Evolutionary conservation across 306 rosid genomes (phyloP).

Genomic region (Vachellia collinsii): DNA sequence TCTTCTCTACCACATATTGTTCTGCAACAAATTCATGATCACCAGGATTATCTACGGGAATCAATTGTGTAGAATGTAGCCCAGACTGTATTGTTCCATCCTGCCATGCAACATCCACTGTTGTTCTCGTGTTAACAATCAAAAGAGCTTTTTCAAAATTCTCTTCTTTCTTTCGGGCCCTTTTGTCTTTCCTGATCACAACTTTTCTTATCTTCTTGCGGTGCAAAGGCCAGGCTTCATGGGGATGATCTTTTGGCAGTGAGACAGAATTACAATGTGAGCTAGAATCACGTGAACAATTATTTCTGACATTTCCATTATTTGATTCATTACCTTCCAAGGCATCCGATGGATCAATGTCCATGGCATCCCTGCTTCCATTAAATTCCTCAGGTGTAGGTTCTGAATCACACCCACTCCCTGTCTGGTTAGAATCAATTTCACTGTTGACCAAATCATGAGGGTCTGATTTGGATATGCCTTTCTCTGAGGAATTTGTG

Average conservation of each 20-base stretch:
- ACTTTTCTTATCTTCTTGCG: slow-evolving; percentile 92
- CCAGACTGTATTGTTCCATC: slow-evolving; percentile 69
- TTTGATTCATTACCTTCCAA: slow-evolving; percentile 48
- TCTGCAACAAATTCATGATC: slow-evolving; percentile 98
- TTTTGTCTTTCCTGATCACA: slow-evolving; percentile 89
- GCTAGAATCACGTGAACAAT: slow-evolving; percentile 63
- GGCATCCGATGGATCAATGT: slow-evolving; percentile 59
- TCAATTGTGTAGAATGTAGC: slow-evolving; percentile 64
- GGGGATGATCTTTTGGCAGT: slow-evolving; percentile 69
- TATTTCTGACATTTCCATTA: slow-evolving; percentile 44
- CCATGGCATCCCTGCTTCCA: slow-evolving; percentile 67
- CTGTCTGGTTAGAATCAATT: slow-evolving; percentile 66
- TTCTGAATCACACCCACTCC: slow-evolving; percentile 76
- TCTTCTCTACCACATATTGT: slow-evolving; percentile 96
- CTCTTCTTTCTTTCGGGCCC: slow-evolving; percentile 85
- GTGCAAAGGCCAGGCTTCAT: slow-evolving; percentile 87
- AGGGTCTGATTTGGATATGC: slow-evolving; percentile 58
- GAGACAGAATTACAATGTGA: slow-evolving; percentile 66
- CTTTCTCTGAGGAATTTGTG: slow-evolving; percentile 55
- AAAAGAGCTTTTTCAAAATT: slow-evolving; percentile 86
- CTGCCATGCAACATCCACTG: slow-evolving; percentile 95
- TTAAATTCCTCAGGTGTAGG: slow-evolving; percentile 62
- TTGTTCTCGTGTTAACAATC: slow-evolving; percentile 79
- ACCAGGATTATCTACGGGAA: slow-evolving; percentile 92
- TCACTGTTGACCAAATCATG: slow-evolving; percentile 57